Evolutionary conservation across 768 basidiomycete species (phyloP).

Genomic region (Suillus spraguei): DNA sequence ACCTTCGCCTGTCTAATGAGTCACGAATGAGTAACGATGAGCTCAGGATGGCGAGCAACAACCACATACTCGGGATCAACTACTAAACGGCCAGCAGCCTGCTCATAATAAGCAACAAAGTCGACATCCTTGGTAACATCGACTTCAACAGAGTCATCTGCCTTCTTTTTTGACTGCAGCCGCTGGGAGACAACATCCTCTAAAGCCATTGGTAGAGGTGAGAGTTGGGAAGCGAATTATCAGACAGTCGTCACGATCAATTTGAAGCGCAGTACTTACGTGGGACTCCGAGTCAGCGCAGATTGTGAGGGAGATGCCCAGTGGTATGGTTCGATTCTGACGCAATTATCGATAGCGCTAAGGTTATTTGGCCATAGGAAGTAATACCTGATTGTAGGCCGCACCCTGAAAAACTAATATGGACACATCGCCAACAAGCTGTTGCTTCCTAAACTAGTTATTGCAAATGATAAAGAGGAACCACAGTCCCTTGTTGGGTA

Average conservation of each 20-base stretch:
- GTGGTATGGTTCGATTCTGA: too few species aligned
- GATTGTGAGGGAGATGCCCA: neutral
- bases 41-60: neutral
- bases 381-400: too few species aligned
- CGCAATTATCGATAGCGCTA: too few species aligned
- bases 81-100: slow-evolving; percentile 58
- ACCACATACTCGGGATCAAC: slow-evolving; percentile 58
- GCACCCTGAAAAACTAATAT: too few species aligned
- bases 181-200: neutral
- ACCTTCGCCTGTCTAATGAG: slow-evolving; percentile 44
- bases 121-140: slow-evolving; percentile 30
- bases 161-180: neutral
- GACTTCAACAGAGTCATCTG: neutral
- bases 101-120: slow-evolving; percentile 49
- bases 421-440: too few species aligned
- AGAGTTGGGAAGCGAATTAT: slow-evolving; percentile 5
- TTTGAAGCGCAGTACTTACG: neutral
- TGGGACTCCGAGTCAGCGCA: neutral
- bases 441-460: too few species aligned
- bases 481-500: too few species aligned
- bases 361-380: too few species aligned
- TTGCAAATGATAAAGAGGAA: too few species aligned
- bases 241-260: neutral
- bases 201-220: neutral
- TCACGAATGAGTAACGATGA: neutral